Percentiles rank a stretch among this genome's conserved stretches.
Conservation (phyloP, 306 rosid genomes). For the Cicer pinnatifidum region DNA sequence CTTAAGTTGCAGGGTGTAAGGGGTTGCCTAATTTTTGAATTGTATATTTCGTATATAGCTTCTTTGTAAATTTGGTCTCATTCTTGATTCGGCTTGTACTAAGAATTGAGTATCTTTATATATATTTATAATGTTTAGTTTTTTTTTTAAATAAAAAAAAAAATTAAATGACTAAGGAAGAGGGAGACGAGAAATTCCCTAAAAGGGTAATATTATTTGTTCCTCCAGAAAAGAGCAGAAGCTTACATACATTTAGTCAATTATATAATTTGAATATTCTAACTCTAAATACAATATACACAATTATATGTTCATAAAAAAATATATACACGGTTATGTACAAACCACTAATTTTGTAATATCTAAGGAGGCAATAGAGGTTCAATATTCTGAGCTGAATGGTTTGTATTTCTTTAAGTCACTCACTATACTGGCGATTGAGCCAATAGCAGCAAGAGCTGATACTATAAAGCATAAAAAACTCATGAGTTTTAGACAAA, state of each 20-base stretch:
- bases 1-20: too few relatives aligned
- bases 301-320: too few relatives aligned
- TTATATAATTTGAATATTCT: background rate
- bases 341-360: constrained; percentile 1
- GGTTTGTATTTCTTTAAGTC: constrained; percentile 58
- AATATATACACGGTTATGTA: background rate
- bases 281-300: background rate
- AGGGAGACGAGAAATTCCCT: background rate
- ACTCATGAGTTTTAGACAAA: constrained; percentile 55
- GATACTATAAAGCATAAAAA: constrained; percentile 56
- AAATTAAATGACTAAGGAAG: background rate
- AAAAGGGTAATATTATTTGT: background rate
- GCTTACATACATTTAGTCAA: background rate
- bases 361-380: background rate
- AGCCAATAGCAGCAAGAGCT: constrained; percentile 62
- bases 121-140: too few relatives aligned
- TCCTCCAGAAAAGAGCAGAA: background rate
- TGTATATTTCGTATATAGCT: too few relatives aligned
- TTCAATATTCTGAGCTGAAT: constrained; percentile 44
- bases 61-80: too few relatives aligned
- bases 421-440: constrained; percentile 54
- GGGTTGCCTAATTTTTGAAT: too few relatives aligned
- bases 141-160: too few relatives aligned
- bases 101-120: too few relatives aligned
- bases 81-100: too few relatives aligned